Conservation (phyloP, 2,329 filamentous ascomycete species). For the Hypoxylon sp. region DNA sequence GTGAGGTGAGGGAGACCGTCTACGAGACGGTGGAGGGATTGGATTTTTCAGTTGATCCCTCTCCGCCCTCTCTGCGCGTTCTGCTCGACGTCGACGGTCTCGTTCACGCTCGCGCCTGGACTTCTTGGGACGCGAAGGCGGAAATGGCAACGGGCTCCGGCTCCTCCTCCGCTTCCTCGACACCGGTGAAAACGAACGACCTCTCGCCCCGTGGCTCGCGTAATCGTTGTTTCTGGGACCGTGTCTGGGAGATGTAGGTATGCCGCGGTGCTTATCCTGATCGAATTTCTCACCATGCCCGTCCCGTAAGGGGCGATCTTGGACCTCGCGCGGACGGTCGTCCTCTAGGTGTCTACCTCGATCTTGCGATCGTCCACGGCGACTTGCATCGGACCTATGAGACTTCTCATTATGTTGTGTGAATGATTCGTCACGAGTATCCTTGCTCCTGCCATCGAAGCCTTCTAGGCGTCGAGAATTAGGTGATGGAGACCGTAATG, state of each 20-base stretch:
- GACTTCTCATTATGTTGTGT: constrained; percentile 55
- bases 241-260: constrained; percentile 50
- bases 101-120: constrained; percentile 58
- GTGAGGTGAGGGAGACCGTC: constrained; percentile 50
- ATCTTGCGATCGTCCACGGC: constrained; percentile 58
- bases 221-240: constrained; percentile 55
- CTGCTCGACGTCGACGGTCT: constrained; percentile 50
- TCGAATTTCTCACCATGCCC: constrained; percentile 39
- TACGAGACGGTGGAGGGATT: constrained; percentile 45
- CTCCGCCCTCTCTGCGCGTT: constrained; percentile 47
- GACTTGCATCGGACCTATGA: constrained; percentile 55
- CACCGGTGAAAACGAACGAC: constrained; percentile 56
- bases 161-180: constrained; percentile 61
- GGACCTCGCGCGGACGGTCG: constrained; percentile 45
- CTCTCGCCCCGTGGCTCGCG: constrained; percentile 54
- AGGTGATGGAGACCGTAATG: constrained; percentile 48
- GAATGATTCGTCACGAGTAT: constrained; percentile 46
- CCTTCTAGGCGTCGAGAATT: constrained; percentile 45
- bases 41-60: constrained; percentile 47
- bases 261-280: constrained; percentile 53
- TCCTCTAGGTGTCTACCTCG: constrained; percentile 56
- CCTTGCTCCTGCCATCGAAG: constrained; percentile 47
- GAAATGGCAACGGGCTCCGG: constrained; percentile 58
- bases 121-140: constrained; percentile 59
- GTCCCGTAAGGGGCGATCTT: constrained; percentile 43